Evolutionary conservation across 106 monocot species (phyloP).

Genomic region (Gastrodia elata): DNA sequence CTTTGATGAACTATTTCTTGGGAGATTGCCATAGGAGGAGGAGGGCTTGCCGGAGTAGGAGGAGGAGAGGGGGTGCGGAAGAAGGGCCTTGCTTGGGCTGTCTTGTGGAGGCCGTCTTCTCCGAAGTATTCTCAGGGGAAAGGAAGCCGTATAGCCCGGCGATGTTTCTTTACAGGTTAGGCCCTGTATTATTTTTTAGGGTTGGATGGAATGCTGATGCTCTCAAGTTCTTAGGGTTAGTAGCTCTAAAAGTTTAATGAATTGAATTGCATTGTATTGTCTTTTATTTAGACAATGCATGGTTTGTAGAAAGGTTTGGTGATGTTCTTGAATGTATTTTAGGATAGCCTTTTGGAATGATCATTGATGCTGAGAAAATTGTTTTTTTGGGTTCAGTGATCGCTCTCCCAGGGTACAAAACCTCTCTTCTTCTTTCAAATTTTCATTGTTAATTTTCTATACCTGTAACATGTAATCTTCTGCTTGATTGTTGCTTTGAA

Average conservation of each 20-base stretch:
- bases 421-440: background rate
- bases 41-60: conserved; percentile 26
- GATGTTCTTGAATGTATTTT: too few relatives aligned
- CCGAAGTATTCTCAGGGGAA: conserved; percentile 43
- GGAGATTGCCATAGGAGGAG: conserved; percentile 24
- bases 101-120: conserved; percentile 29
- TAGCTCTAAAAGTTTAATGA: too few relatives aligned
- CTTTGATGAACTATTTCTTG: conserved; percentile 39
- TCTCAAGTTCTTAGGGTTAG: too few relatives aligned
- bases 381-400: background rate
- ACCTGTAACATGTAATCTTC: background rate
- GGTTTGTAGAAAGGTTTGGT: too few relatives aligned
- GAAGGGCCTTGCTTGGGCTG: conserved; percentile 38
- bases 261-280: too few relatives aligned
- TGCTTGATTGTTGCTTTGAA: background rate
- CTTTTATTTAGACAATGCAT: too few relatives aligned
- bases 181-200: conserved; percentile 2
- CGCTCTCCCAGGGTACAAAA: background rate
- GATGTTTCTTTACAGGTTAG: conserved; percentile 52
- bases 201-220: background rate
- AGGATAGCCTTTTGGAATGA: background rate
- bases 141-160: conserved; percentile 51
- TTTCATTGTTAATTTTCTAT: background rate
- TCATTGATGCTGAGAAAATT: background rate
- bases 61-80: conserved; percentile 18